These are phyloP conservation scores for Nothophoma quercina DNA, from an alignment of 2,329 filamentous ascomycete species.

Conservation along the genomic window DNA sequence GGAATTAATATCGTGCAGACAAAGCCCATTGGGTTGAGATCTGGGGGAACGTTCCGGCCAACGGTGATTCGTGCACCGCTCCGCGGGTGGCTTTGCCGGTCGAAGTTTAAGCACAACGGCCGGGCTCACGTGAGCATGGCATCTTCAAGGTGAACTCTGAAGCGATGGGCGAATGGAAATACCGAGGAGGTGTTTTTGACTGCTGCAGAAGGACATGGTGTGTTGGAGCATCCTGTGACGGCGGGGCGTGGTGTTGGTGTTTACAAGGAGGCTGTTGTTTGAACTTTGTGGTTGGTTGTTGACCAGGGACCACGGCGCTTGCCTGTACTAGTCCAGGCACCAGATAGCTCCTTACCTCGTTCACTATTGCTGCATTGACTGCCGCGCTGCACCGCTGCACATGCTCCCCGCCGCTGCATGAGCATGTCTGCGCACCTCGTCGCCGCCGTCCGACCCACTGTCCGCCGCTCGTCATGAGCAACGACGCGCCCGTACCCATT, in stretches of 20 bases:
- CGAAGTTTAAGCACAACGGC: conserved; percentile 6
- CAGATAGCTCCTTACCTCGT: conserved; percentile 2
- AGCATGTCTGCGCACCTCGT: conserved; percentile 13
- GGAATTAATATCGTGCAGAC: not conserved
- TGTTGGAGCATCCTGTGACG: not conserved
- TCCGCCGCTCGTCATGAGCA: conserved; percentile 44
- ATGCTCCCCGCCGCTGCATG: conserved; percentile 4
- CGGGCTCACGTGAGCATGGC: conserved; percentile 1
- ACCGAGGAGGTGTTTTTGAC: not conserved
- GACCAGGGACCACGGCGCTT: conserved; percentile 8
- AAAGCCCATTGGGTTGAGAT: not conserved
- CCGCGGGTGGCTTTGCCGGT: conserved; percentile 4
- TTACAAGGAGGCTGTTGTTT: conserved; percentile 5
- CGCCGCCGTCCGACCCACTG: conserved; percentile 14
- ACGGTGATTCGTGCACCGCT: conserved; percentile 11
- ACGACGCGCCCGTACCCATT: conserved; percentile 55
- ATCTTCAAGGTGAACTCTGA: not conserved
- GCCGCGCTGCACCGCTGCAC: conserved; percentile 8
- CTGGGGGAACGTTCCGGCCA: conserved; percentile 10
- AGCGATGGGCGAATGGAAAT: not conserved
- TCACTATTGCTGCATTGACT: not conserved
- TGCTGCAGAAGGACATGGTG: not conserved
- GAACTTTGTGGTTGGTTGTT: no score
- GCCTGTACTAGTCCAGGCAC: conserved; percentile 7
- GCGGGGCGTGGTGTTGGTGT: conserved; percentile 6